These are phyloP conservation scores for Diophrys appendiculata DNA, from an alignment of 73 alveolate species.

Conservation along the genomic window DNA sequence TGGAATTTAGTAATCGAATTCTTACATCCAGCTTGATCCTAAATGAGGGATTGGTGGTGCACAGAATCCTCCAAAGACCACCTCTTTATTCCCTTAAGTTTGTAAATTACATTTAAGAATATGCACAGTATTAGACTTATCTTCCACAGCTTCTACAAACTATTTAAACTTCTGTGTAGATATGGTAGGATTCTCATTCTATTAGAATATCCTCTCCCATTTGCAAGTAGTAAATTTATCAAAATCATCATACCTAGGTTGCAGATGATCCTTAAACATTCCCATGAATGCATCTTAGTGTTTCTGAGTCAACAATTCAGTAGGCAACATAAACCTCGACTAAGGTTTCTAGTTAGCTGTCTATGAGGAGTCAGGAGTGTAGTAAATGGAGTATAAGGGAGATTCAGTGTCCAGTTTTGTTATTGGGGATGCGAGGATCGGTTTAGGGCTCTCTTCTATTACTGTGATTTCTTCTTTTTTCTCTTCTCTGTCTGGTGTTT, in stretches of 20 bases:
- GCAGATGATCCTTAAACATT: constrained; percentile 42
- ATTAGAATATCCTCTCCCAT: constrained; percentile 50
- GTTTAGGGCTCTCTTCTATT: too few relatives aligned
- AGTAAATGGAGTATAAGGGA: not conserved
- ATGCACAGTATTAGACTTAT: constrained; percentile 30
- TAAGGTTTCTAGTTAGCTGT: not conserved
- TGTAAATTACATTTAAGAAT: constrained; percentile 23
- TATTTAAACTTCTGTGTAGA: constrained; percentile 20
- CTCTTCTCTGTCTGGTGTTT: too few relatives aligned
- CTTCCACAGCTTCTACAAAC: constrained; percentile 28
- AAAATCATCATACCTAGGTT: not conserved
- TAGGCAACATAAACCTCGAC: constrained; percentile 38
- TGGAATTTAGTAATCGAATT: constrained; percentile 56
- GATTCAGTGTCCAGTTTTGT: too few relatives aligned
- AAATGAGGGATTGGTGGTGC: constrained; percentile 41
- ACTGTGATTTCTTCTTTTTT: too few relatives aligned
- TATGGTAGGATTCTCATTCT: not conserved
- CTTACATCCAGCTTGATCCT: constrained; percentile 45
- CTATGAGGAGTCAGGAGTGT: not conserved
- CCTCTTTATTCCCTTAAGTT: too few relatives aligned
- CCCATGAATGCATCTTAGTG: constrained; percentile 23
- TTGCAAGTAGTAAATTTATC: constrained; percentile 21
- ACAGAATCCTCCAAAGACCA: constrained; percentile 61
- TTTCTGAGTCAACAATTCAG: constrained; percentile 17
- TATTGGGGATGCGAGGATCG: too few relatives aligned